Conservation (phyloP, 495 filamentous ascomycete genomes). For the Penicillium canescens region DNA sequence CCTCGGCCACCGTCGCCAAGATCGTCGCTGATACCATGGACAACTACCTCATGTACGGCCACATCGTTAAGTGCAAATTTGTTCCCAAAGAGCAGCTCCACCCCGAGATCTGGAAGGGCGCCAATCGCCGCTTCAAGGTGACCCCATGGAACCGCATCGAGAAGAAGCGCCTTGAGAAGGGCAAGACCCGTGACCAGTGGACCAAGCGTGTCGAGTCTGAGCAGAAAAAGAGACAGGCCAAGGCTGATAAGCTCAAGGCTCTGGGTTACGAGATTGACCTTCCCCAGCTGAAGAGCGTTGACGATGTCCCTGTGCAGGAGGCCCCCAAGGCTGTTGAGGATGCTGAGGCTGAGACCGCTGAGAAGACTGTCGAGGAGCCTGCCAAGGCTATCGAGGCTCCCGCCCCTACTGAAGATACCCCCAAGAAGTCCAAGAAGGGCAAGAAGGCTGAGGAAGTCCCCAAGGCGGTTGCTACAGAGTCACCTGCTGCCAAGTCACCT, state of each 20-base stretch:
- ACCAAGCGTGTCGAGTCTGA: slow-evolving; percentile 67
- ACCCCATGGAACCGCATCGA: slow-evolving; percentile 84
- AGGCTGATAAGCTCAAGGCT: slow-evolving; percentile 72
- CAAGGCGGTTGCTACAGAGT: slow-evolving; percentile 21
- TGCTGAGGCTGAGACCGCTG: slow-evolving; percentile 9
- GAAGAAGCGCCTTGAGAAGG: slow-evolving; percentile 68
- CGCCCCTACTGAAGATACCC: slow-evolving; percentile 31
- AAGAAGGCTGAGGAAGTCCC: slow-evolving; percentile 35
- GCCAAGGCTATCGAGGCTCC: slow-evolving; percentile 16
- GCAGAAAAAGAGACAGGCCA: slow-evolving; percentile 61
- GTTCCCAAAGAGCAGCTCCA: slow-evolving; percentile 77
- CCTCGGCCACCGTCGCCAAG: slow-evolving; percentile 71
- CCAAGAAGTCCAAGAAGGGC: slow-evolving; percentile 41
- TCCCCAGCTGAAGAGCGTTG: slow-evolving; percentile 69
- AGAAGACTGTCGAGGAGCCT: slow-evolving; percentile 25
- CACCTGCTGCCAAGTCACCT: slow-evolving; percentile 24
- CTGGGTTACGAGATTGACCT: slow-evolving; percentile 84
- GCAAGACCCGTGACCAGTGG: slow-evolving; percentile 73
- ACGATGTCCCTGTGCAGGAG: slow-evolving; percentile 51
- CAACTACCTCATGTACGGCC: slow-evolving; percentile 93
- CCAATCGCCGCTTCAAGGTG: slow-evolving; percentile 83
- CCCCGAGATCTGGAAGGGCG: slow-evolving; percentile 79
- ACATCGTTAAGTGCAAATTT: slow-evolving; percentile 82
- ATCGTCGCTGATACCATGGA: slow-evolving; percentile 95
- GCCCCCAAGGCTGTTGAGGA: slow-evolving; percentile 30